Evolutionary conservation across 495 filamentous ascomycete species (phyloP), one percentile per base, ranked within the genome.

Genomic region (Aspergillus coremiiformis): DNA sequence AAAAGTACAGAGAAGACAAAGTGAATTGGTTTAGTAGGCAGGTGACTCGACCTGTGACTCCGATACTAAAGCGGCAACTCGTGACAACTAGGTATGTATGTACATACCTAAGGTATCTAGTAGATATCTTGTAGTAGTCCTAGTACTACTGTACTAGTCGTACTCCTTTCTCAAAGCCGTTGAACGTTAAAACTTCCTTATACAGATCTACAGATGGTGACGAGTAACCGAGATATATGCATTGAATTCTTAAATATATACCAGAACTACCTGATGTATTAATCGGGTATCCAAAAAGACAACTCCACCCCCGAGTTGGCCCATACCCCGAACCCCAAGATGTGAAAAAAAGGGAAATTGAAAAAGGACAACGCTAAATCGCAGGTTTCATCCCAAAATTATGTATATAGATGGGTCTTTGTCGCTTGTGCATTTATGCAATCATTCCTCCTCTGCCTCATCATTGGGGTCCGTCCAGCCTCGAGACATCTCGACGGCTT

Each of bases 401-500:
- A 29, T 33, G 37, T 35, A 30, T 44, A 53, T 33, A 47, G 19
- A 47, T 46, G 43, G 20, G 26, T 17, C 26, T 37, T 55, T 49
- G 33, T 61, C 60, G 62, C 60, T 41, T 20, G n/a, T 39, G 37
- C 21, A 21, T 20, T 6, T 21, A 41, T 41, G 37, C 37, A 20
- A 21, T 41, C 19, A 41, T 50, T 57, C 57, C 12, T 57, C 59
- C 11, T 64, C 61, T 15, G 75, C 65, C 32, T 57, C 56, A 23
- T 76, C 73, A 15, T 74, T 69, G 21, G 69, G 68, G 44, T 79
- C 72, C 53, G 86, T 71, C 90, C 90, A 96, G 39, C 91, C 90
- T 54, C 80, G 81, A 56, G 87, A 87, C 86, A 94, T 95, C 64
- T 93, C 81, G 11, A 96, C 91, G 2, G 90, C 91, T 60, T 87